These are phyloP conservation scores for Tolypocladium capitatum DNA, from an alignment of 2,329 filamentous ascomycete species.

Conservation along the genomic window DNA sequence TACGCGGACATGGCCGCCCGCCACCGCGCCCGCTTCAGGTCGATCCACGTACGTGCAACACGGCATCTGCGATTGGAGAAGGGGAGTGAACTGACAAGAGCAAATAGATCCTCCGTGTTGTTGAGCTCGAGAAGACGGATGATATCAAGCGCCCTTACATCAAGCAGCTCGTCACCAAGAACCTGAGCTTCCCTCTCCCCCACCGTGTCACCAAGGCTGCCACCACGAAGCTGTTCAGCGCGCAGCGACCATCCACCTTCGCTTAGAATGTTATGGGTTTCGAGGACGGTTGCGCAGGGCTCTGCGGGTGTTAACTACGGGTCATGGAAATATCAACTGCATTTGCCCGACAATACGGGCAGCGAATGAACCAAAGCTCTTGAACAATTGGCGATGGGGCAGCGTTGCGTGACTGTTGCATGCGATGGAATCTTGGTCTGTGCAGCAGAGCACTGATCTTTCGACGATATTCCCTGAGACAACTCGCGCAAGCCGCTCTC, in stretches of 20 bases:
- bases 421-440: neutral
- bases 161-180: slow-evolving; percentile 92
- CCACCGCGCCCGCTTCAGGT: slow-evolving; percentile 92
- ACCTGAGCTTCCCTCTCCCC: slow-evolving; percentile 95
- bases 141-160: slow-evolving; percentile 98
- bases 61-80: neutral
- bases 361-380: slow-evolving; percentile 29
- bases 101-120: slow-evolving; percentile 84
- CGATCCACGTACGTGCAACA: slow-evolving; percentile 75
- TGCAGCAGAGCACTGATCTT: neutral
- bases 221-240: slow-evolving; percentile 84
- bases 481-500: neutral
- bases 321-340: slow-evolving; percentile 47
- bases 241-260: slow-evolving; percentile 92
- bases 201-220: slow-evolving; percentile 79
- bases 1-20: slow-evolving; percentile 99
- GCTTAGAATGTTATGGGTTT: slow-evolving; percentile 60
- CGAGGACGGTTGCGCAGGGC: slow-evolving; percentile 36
- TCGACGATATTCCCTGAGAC: neutral
- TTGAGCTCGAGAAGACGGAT: slow-evolving; percentile 89
- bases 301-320: slow-evolving; percentile 48
- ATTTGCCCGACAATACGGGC: slow-evolving; percentile 39
- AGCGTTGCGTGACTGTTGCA: neutral
- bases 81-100: slow-evolving; percentile 3
- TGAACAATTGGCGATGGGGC: neutral